These are phyloP conservation scores for Aspergillus intermedius DNA, from an alignment of 2,329 filamentous ascomycete species.

Conservation along the genomic window DNA sequence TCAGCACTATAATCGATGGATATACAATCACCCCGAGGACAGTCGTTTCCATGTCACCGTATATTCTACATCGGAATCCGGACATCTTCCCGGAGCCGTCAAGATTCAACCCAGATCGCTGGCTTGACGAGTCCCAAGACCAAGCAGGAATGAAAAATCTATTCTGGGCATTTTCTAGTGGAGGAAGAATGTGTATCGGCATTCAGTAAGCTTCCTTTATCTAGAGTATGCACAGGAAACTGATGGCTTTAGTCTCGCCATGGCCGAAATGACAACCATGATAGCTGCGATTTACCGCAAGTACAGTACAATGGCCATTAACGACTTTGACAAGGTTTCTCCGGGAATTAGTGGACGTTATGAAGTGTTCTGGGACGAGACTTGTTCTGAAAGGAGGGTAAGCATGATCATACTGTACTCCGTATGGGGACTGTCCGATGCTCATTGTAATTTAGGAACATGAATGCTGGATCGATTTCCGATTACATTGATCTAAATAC, in stretches of 20 bases:
- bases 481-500: background rate
- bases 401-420: background rate
- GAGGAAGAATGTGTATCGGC: slow-evolving; percentile 38
- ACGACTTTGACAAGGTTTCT: slow-evolving; percentile 12
- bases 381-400: background rate
- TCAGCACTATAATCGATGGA: slow-evolving; percentile 29
- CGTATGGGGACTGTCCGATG: too few relatives aligned
- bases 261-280: slow-evolving; percentile 47
- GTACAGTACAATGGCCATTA: slow-evolving; percentile 32
- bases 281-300: slow-evolving; percentile 40
- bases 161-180: slow-evolving; percentile 37
- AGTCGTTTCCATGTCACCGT: slow-evolving; percentile 27
- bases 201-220: slow-evolving; percentile 20
- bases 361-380: slow-evolving; percentile 25
- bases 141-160: slow-evolving; percentile 26
- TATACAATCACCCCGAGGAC: slow-evolving; percentile 26
- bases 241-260: slow-evolving; percentile 35
- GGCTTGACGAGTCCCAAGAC: slow-evolving; percentile 15
- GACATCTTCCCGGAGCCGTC: slow-evolving; percentile 22
- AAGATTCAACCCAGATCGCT: slow-evolving; percentile 28
- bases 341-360: slow-evolving; percentile 25
- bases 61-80: slow-evolving; percentile 27
- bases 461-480: slow-evolving; percentile 1
- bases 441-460: background rate
- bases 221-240: too few relatives aligned